Evolutionary conservation across 2,329 filamentous ascomycete genomes (phyloP).

Genomic region (Ophiostoma populinum): DNA sequence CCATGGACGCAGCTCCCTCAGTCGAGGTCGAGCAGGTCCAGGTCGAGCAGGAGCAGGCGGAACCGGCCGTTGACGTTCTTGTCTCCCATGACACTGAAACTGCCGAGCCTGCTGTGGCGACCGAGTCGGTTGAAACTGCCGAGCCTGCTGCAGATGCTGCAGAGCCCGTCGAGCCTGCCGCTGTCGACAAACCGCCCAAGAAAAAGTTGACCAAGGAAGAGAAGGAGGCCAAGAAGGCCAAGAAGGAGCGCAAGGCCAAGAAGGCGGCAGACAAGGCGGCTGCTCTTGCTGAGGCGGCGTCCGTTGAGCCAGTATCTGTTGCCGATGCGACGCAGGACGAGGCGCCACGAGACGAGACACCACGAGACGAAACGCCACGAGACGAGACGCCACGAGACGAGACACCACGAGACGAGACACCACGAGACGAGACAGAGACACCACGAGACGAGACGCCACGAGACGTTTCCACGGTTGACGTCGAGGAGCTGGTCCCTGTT

Average conservation of each 20-base stretch:
- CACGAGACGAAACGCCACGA: not conserved
- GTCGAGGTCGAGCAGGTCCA: too few species aligned
- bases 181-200: not conserved
- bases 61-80: not conserved
- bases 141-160: not conserved
- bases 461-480: not conserved
- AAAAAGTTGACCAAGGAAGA: not conserved
- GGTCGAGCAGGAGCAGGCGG: not conserved
- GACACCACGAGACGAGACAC: not conserved
- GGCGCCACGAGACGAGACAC: too few species aligned
- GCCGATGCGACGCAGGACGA: slow-evolving; percentile 4
- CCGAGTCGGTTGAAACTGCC: not conserved
- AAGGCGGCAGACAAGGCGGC: slow-evolving; percentile 1
- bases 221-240: not conserved
- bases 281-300: not conserved
- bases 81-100: not conserved
- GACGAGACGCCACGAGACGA: not conserved
- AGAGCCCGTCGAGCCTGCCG: not conserved
- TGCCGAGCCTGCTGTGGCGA: not conserved
- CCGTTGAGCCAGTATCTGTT: too few species aligned
- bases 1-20: not conserved
- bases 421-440: not conserved
- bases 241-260: not conserved
- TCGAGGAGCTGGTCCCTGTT: not conserved
- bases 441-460: slow-evolving; percentile 2